phyloP scores from a whole-genome alignment of 1,284 basidiomycete genomes.

The Ganoderma meredithae region DNA sequence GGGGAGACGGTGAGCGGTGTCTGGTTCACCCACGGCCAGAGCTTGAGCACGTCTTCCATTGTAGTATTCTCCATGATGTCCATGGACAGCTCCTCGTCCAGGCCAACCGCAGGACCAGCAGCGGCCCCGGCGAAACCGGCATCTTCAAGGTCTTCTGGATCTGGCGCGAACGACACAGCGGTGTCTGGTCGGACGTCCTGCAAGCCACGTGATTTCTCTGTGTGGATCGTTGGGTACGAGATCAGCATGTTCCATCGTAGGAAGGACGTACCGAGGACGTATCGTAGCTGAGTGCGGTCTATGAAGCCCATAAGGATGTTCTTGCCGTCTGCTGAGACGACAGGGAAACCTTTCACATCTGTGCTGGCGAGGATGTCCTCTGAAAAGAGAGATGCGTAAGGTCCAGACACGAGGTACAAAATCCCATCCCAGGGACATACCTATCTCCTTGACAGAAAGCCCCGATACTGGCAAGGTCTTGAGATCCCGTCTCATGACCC shows the following conservation, averaged over 20 bases:
- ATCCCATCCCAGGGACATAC: constrained; percentile 46
- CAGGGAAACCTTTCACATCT: constrained; percentile 91
- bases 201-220: constrained; percentile 76
- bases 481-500: constrained; percentile 88
- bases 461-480: constrained; percentile 79
- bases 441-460: constrained; percentile 79
- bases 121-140: constrained; percentile 56
- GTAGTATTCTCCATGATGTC: constrained; percentile 67
- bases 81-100: constrained; percentile 72
- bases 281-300: constrained; percentile 84
- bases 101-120: constrained; percentile 60
- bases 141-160: constrained; percentile 52
- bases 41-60: constrained; percentile 68
- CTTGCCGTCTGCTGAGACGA: constrained; percentile 69
- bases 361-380: constrained; percentile 76
- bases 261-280: constrained; percentile 75
- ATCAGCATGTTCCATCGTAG: not conserved
- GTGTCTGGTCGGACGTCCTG: constrained; percentile 71
- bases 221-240: not conserved
- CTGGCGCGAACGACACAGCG: constrained; percentile 72
- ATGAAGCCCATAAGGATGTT: constrained; percentile 87
- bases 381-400: constrained; percentile 40
- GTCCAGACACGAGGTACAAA: not conserved
- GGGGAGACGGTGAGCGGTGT: constrained; percentile 95
- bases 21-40: constrained; percentile 95